Evolutionary conservation across 1,284 basidiomycete species (phyloP), one percentile per base, ranked within the genome.

Genomic region (Irpex sp.): DNA sequence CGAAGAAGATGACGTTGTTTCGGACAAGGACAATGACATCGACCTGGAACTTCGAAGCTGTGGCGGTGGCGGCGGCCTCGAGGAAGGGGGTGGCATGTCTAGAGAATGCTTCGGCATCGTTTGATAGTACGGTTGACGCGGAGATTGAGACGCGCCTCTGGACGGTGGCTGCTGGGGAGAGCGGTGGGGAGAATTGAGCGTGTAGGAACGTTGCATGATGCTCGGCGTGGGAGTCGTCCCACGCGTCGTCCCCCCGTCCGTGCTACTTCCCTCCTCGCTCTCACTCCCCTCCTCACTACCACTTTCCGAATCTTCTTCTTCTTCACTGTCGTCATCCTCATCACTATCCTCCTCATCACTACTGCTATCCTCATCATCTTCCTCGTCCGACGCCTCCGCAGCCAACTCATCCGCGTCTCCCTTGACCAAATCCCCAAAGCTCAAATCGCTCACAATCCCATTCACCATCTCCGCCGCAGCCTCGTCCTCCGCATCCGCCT

Each of bases 371-470:
- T 70, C 70, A 11, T 68, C 62, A 5, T 74, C 73, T 26, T 82
- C 80, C 0, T 80, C 84, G 61, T 92, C 89, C n/a, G 86, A 86
- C 57, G 86, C 89, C 74, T 92, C 90, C 8, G 89, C 92, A 4
- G 86, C 91, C 58, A 94, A 74, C 68, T 96, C 94, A 54, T 87
- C 82, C 11, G 86, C 92, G 69, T 95, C 91, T 1, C 87, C 92
- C 58, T 84, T 80, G 7, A 91, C 84, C 38, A 94, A 80, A 36
- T 93, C 91, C 13, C 91, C 87, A 65, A 97, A 88, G 71, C 86
- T 87, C 59, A 97, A 81, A 69, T 93, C 92, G 48, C 83, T 82
- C 64, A 94, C 85, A 44, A 97, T 86, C 55, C 87, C 85, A 66
- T 92, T 85, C 57, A 97, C 86, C 58, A 97, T 80, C 26, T 84